These are phyloP conservation scores for Hymenoscyphus occultus DNA, from an alignment of 2,329 filamentous ascomycete species.

Conservation along the genomic window DNA sequence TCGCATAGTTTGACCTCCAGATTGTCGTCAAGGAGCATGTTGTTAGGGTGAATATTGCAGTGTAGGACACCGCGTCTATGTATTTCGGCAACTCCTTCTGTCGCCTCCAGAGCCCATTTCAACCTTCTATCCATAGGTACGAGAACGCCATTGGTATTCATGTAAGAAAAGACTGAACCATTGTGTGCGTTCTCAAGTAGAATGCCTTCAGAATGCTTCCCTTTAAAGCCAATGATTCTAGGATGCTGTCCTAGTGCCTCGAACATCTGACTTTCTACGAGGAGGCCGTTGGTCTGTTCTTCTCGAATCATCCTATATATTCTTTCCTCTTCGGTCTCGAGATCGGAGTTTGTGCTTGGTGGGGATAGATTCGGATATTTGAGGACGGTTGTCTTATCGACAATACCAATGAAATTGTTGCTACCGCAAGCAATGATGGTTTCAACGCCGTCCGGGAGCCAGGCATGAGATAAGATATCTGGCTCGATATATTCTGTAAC, in stretches of 20 bases:
- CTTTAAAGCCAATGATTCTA: background rate
- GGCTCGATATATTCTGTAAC: no score
- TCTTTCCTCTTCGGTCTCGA: no score
- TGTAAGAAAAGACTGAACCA: background rate
- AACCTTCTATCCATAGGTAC: background rate
- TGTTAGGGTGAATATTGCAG: background rate
- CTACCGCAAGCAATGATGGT: background rate
- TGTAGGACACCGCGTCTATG: background rate
- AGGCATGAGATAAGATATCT: no score
- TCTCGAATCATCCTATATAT: no score
- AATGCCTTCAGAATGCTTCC: background rate
- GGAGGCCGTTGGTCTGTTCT: no score
- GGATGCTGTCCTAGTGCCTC: background rate
- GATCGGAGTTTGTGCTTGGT: no score
- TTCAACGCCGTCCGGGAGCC: no score
- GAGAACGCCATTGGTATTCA: background rate
- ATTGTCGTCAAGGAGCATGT: background rate
- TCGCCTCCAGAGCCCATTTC: background rate
- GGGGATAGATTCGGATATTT: background rate
- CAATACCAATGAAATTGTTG: background rate
- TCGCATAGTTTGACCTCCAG: background rate
- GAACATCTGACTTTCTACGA: background rate
- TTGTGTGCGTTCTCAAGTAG: background rate
- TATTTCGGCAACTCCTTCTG: background rate
- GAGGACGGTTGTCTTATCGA: background rate